These are phyloP conservation scores for Colletotrichum lupini DNA, from an alignment of 2,329 filamentous ascomycete species.

Conservation along the genomic window DNA sequence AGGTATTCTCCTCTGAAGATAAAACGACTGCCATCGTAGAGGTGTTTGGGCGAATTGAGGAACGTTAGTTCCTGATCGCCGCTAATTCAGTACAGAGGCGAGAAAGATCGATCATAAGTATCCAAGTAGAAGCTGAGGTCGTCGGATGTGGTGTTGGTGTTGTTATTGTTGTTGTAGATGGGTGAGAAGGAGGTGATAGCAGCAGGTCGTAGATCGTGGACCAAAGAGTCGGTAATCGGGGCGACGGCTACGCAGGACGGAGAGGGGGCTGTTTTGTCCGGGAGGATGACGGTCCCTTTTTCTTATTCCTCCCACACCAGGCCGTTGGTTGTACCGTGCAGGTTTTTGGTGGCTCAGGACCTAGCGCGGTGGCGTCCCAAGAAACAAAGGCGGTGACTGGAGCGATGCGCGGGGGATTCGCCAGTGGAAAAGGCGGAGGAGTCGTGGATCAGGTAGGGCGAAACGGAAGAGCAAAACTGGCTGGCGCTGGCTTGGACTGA, in stretches of 20 bases:
- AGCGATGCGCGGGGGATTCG: conserved; percentile 37
- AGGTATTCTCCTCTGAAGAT: conserved; percentile 66
- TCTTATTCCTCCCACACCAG: conserved; percentile 35
- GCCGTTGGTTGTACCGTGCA: conserved; percentile 35
- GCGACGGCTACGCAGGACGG: conserved; percentile 7
- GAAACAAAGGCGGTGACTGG: conserved; percentile 39
- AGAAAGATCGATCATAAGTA: conserved; percentile 28
- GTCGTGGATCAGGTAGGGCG: not conserved
- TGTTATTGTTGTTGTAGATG: conserved; percentile 13
- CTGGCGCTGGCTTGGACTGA: conserved; percentile 7
- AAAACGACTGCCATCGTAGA: conserved; percentile 66
- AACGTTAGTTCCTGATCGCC: conserved; percentile 32
- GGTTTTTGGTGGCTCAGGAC: conserved; percentile 35
- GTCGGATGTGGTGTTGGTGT: not conserved
- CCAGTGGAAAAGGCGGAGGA: conserved; percentile 18
- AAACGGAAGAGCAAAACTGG: conserved; percentile 21
- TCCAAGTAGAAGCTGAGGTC: not conserved
- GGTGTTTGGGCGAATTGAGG: conserved; percentile 24
- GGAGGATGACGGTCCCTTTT: conserved; percentile 33
- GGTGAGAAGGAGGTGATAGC: not conserved
- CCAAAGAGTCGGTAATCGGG: conserved; percentile 27
- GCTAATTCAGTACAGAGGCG: conserved; percentile 6
- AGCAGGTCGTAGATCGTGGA: conserved; percentile 27
- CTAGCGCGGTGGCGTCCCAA: conserved; percentile 36
- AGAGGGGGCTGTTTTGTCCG: conserved; percentile 22